These are phyloP conservation scores for Rutstroemia sp. DNA, from an alignment of 2,329 filamentous ascomycete genomes.

Conservation along the genomic window DNA sequence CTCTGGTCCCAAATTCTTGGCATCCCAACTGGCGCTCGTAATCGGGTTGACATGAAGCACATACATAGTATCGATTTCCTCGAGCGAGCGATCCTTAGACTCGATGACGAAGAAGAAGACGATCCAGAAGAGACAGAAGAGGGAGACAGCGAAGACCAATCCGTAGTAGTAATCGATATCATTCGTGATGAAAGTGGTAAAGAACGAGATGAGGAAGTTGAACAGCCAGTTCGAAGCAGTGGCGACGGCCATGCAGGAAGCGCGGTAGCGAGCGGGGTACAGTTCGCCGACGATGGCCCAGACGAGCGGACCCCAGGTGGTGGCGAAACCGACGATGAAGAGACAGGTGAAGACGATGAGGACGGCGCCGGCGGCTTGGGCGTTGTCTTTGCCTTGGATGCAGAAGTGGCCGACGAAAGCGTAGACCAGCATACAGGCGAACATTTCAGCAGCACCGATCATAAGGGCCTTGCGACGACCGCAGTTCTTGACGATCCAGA, in stretches of 20 bases:
- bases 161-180: constrained; percentile 59
- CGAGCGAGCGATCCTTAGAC: constrained; percentile 63
- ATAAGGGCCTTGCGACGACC: constrained; percentile 59
- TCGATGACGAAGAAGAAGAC: constrained; percentile 77
- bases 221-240: constrained; percentile 60
- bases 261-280: constrained; percentile 56
- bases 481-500: constrained; percentile 58
- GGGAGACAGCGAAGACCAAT: constrained; percentile 67
- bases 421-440: constrained; percentile 51
- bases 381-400: constrained; percentile 35
- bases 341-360: constrained; percentile 64
- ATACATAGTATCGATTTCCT: constrained; percentile 79
- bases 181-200: constrained; percentile 69
- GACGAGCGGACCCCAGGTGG: constrained; percentile 63
- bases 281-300: constrained; percentile 61
- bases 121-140: constrained; percentile 54
- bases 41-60: constrained; percentile 40
- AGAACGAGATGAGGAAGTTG: constrained; percentile 68
- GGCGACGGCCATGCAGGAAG: constrained; percentile 51
- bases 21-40: constrained; percentile 27
- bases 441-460: constrained; percentile 54
- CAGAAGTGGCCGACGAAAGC: constrained; percentile 43
- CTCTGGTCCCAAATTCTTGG: constrained; percentile 13
- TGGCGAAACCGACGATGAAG: constrained; percentile 57
- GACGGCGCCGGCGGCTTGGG: constrained; percentile 44